A percentile compares a stretch with the other conserved stretches of the same genome.
Evolutionary conservation across 148 eudicot species (phyloP).

Genomic region (Euryodendron excelsum): DNA sequence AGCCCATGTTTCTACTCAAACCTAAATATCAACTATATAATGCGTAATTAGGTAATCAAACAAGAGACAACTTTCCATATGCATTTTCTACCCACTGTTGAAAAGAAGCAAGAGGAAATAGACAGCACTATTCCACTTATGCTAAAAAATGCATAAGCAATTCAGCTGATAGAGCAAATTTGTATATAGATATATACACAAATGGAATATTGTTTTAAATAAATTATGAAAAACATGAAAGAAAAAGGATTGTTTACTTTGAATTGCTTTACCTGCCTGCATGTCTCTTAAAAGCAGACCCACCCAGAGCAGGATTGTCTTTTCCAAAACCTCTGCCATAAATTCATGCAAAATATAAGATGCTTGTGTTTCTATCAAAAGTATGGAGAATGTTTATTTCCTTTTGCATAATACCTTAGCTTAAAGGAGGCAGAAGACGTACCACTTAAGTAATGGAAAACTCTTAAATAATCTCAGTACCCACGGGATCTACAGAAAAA

Average conservation of each 20-base stretch:
- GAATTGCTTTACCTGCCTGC: neutral
- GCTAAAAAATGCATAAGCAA: neutral
- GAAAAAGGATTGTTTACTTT: neutral
- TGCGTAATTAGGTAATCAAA: neutral
- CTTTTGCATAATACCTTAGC: neutral
- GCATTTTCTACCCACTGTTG: neutral
- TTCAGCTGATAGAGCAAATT: neutral
- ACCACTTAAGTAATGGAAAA: conserved; percentile 5
- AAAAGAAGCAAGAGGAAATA: neutral
- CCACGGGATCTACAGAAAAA: conserved; percentile 75
- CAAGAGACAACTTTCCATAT: neutral
- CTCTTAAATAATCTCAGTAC: conserved; percentile 74
- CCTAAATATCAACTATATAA: neutral
- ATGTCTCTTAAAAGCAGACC: neutral
- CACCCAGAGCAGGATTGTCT: neutral
- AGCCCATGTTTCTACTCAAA: neutral
- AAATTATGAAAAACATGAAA: neutral
- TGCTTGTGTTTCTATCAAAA: neutral
- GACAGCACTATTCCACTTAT: neutral
- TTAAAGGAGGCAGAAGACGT: conserved; percentile 3
- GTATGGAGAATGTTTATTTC: neutral
- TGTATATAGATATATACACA: neutral
- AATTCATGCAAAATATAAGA: neutral
- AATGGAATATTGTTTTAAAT: neutral
- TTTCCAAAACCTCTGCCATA: neutral